Percentiles rank a stretch among this genome's conserved stretches.
Evolutionary conservation across 495 filamentous ascomycete species (phyloP).

Genomic region (Entonaema liquescens): DNA sequence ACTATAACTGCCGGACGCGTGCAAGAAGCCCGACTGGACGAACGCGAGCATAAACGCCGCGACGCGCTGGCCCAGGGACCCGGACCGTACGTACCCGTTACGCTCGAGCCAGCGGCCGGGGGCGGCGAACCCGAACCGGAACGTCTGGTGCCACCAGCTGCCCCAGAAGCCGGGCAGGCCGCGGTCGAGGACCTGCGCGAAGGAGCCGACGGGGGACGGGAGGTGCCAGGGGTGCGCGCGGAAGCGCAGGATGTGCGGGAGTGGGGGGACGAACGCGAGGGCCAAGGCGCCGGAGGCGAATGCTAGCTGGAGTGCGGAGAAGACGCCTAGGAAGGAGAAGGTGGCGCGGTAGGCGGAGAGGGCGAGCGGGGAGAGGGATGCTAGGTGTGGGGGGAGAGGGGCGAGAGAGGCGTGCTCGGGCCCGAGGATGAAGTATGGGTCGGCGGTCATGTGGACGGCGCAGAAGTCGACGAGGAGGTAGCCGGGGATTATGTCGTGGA

Average conservation of each 20-base stretch:
- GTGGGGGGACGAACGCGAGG: conserved; percentile 58
- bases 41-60: conserved; percentile 61
- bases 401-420: conserved; percentile 45
- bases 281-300: conserved; percentile 57
- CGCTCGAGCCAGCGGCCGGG: conserved; percentile 62
- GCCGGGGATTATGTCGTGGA: conserved; percentile 54
- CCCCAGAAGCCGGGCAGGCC: conserved; percentile 83
- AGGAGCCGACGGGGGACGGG: conserved; percentile 68
- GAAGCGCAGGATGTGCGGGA: conserved; percentile 50
- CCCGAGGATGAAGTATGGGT: conserved; percentile 75
- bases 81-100: conserved; percentile 42
- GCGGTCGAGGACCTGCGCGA: conserved; percentile 63
- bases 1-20: conserved; percentile 66
- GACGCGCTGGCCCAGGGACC: conserved; percentile 4
- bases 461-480: conserved; percentile 74
- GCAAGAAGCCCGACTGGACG: conserved; percentile 65
- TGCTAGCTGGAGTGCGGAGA: conserved; percentile 62
- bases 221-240: conserved; percentile 71
- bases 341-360: conserved; percentile 60
- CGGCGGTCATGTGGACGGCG: conserved; percentile 71
- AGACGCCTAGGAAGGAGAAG: conserved; percentile 59
- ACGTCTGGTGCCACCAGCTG: conserved; percentile 89
- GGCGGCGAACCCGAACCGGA: conserved; percentile 74
- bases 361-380: conserved; percentile 50
- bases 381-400: conserved; percentile 54